Evolutionary conservation across 2,329 filamentous ascomycete species (phyloP), one percentile per base, ranked within the genome.

Genomic region (Fusarium sp.): DNA sequence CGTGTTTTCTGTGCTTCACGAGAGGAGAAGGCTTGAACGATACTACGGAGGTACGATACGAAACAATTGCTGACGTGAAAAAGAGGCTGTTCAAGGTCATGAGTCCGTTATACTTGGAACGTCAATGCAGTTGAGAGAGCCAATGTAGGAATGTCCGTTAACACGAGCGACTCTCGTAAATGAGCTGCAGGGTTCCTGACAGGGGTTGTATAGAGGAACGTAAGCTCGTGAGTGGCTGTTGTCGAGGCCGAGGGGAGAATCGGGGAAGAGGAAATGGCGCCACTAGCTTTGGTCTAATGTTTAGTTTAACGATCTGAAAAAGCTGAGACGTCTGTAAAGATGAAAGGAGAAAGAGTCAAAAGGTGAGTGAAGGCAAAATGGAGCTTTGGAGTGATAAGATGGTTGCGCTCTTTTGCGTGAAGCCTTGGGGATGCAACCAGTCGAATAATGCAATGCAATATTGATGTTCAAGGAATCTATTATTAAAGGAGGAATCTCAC

Each of bases 131-230:
- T 57, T 63, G 45, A 7, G 39, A 42, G 30, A 34, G 20, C 36
- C n/a, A 48, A 67, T 50, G 36, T 38, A 64, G 50, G 46, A 43
- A 54, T 30, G 36, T 19, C 40, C 46, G 38, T 44, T 36, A 62
- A 68, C 56, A 68, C 65, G 51, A 68, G 56, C 43, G 30, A 56
- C 43, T 43, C 52, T 59, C 61, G 65, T 45, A 68, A 68, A 68
- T 68, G 60, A 61, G 50, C 19, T 46, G 32, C 65, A 65, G 60
- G 65, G 65, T 54, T 40, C 44, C 34, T 23, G 48, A 46, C 50
- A 65, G 44, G 65, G 65, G 43, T 56, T 44, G 30, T 57, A 51
- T 43, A 55, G 46, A 42, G 50, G 48, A 62, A 56, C n/a, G 58
- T 63, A 45, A 63, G 58, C 59, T 21, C 58, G 19, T 63, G 39